phyloP scores from a whole-genome alignment of 306 rosid genomes.

The Lathyrus sativus region DNA sequence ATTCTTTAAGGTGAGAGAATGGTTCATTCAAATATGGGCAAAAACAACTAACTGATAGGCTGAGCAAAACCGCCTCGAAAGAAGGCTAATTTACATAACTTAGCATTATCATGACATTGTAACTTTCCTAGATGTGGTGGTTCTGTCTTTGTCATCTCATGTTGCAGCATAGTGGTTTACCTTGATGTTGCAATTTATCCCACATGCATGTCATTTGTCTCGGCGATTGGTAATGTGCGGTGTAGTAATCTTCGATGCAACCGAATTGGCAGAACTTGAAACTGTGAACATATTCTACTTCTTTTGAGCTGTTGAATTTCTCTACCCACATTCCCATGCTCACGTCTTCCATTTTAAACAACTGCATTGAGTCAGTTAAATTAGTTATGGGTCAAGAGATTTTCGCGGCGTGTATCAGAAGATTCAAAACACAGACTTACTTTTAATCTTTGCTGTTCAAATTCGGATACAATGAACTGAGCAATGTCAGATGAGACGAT shows the following conservation, averaged over 20 bases:
- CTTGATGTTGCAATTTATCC: slow-evolving; percentile 62
- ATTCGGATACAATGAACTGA: slow-evolving; percentile 62
- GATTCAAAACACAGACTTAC: slow-evolving; percentile 43
- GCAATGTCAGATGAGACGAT: slow-evolving; percentile 76
- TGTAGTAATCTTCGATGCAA: slow-evolving; percentile 77
- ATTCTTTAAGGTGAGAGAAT: slow-evolving; percentile 18
- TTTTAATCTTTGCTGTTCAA: slow-evolving; percentile 68
- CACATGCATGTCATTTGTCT: slow-evolving; percentile 93
- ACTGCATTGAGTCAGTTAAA: slow-evolving; percentile 46
- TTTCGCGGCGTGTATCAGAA: neutral
- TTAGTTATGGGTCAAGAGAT: neutral
- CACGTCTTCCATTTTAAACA: slow-evolving; percentile 98
- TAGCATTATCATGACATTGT: slow-evolving; percentile 38
- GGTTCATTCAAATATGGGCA: neutral
- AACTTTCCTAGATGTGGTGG: slow-evolving; percentile 45
- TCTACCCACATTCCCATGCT: slow-evolving; percentile 99
- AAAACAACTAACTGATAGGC: slow-evolving; percentile 36
- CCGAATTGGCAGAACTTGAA: slow-evolving; percentile 84
- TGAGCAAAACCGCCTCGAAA: slow-evolving; percentile 4
- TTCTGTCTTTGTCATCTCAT: slow-evolving; percentile 63
- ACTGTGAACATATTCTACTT: slow-evolving; percentile 71
- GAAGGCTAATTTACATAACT: slow-evolving; percentile 48
- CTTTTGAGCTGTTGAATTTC: slow-evolving; percentile 65
- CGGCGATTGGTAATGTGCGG: slow-evolving; percentile 93
- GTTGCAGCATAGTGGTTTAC: slow-evolving; percentile 85